phyloP scores from a whole-genome alignment of 352 stramenopile species.

The Thraustochytrium sp. region DNA sequence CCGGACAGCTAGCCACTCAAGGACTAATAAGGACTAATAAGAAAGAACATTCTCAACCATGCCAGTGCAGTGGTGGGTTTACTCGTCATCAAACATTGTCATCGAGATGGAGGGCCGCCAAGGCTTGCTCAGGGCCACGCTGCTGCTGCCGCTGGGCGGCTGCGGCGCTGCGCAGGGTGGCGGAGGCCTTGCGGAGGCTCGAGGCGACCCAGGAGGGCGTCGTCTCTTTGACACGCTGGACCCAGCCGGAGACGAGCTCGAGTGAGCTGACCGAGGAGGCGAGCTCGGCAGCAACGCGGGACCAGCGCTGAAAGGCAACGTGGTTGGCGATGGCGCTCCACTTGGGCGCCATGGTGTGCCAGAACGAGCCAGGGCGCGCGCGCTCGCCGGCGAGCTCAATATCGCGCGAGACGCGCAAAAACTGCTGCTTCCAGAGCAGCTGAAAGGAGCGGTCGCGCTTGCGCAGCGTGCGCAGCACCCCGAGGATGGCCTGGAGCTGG shows the following conservation, averaged over 20 bases:
- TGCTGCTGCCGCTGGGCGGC: no score
- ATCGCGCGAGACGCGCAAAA: constrained; percentile 1
- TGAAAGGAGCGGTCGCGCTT: constrained; percentile 38
- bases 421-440: constrained; percentile 28
- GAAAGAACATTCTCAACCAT: no score
- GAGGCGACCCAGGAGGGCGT: not conserved
- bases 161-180: no score
- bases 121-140: no score
- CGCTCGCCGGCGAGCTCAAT: constrained; percentile 10
- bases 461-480: not conserved
- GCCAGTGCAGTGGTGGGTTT: no score
- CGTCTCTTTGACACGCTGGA: not conserved
- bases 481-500: not conserved
- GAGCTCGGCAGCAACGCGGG: not conserved
- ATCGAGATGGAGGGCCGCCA: no score
- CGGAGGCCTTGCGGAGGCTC: not conserved
- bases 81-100: no score
- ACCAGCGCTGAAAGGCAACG: constrained; percentile 15
- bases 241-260: not conserved
- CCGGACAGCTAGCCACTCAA: no score
- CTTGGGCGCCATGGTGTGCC: not conserved
- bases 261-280: not conserved
- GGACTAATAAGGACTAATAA: no score
- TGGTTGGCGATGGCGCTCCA: not conserved
- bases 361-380: not conserved